Evolutionary conservation across 495 filamentous ascomycete species (phyloP).

Genomic region (Hypoxylon intermedium): DNA sequence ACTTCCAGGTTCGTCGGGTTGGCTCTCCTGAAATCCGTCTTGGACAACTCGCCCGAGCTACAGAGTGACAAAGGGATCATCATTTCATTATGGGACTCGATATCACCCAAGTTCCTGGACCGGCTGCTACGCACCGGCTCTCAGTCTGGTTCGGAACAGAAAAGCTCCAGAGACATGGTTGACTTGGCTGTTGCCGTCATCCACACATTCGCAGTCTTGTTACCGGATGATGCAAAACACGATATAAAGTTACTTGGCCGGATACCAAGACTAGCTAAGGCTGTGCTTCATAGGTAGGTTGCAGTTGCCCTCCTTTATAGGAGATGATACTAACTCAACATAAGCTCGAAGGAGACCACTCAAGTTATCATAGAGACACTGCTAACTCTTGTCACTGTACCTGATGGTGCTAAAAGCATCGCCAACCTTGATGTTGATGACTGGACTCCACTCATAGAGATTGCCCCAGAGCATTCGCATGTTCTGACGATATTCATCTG

Average conservation of each 20-base stretch:
- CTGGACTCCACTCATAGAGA: constrained; percentile 58
- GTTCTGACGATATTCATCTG: constrained; percentile 59
- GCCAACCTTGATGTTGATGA: constrained; percentile 50
- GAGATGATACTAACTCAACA: constrained; percentile 27
- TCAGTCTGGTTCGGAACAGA: constrained; percentile 36
- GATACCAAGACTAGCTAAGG: constrained; percentile 57
- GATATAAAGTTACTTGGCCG: constrained; percentile 55
- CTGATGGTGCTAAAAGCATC: constrained; percentile 55
- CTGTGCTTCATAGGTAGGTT: constrained; percentile 59
- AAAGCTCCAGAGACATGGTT: constrained; percentile 62
- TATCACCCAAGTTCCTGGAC: constrained; percentile 66
- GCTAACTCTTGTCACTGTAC: constrained; percentile 54
- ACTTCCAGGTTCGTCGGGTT: constrained; percentile 71
- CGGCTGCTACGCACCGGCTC: constrained; percentile 61
- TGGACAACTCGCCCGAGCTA: constrained; percentile 61
- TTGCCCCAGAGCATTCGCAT: constrained; percentile 58
- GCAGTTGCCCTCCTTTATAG: background rate
- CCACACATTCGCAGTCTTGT: constrained; percentile 62
- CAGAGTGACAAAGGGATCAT: constrained; percentile 47
- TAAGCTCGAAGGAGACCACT: constrained; percentile 59
- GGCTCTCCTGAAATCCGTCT: constrained; percentile 65
- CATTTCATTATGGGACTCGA: constrained; percentile 57
- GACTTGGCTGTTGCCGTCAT: constrained; percentile 66
- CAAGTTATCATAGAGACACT: constrained; percentile 62
- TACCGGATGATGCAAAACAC: constrained; percentile 53